Conservation (phyloP, 495 filamentous ascomycete genomes). For the Elaphomyces granulatus region DNA sequence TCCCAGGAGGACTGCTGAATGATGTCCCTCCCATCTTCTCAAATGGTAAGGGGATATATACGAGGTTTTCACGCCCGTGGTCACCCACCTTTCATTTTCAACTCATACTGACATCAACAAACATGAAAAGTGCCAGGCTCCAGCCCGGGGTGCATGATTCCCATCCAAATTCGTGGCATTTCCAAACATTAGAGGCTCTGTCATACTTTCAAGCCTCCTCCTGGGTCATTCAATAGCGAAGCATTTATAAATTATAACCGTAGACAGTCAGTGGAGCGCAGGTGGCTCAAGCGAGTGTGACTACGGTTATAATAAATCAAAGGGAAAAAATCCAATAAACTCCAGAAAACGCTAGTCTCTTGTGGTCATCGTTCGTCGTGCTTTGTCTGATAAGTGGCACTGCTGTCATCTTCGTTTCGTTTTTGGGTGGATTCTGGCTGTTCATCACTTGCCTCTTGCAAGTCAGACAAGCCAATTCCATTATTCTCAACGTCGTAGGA, state of each 20-base stretch:
- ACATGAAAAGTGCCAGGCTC: no score
- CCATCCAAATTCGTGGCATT: not conserved
- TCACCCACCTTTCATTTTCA: no score
- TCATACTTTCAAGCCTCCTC: no score
- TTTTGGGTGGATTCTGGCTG: conserved; percentile 29
- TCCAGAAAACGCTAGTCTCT: conserved; percentile 3
- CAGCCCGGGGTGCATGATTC: not conserved
- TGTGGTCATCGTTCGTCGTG: conserved; percentile 23
- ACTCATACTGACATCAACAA: no score
- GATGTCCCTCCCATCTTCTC: not conserved
- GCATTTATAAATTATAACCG: not conserved
- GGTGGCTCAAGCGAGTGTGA: not conserved
- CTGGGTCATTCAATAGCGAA: not conserved
- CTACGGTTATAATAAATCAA: conserved; percentile 2
- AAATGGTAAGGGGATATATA: not conserved
- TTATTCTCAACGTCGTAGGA: conserved; percentile 65
- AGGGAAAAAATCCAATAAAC: conserved; percentile 4
- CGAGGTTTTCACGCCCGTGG: no score
- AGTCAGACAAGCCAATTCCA: conserved; percentile 49
- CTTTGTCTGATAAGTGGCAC: conserved; percentile 23
- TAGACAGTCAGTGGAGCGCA: not conserved
- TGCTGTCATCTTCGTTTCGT: conserved; percentile 15
- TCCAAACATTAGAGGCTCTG: no score
- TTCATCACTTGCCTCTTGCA: conserved; percentile 58
- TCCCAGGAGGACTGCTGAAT: no score